Conservation (phyloP, 495 filamentous ascomycete genomes). For the Podospora tetraspora region DNA sequence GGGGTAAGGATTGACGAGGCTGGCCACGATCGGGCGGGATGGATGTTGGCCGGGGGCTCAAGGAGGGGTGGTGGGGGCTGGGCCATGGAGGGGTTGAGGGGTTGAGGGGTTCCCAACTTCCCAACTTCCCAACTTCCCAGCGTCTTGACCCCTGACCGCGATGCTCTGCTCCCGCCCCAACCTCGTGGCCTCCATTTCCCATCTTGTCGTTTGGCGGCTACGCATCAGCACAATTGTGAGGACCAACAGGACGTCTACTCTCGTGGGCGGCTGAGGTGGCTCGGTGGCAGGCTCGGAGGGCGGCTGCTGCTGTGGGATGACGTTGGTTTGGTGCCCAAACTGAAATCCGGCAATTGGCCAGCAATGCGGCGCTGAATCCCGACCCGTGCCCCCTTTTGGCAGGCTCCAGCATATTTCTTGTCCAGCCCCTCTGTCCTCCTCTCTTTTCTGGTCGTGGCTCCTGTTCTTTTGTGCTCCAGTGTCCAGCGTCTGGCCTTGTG, state of each 20-base stretch:
- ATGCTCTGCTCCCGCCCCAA: not conserved
- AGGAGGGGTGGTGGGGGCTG: not conserved
- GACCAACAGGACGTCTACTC: not conserved
- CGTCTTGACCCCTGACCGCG: not conserved
- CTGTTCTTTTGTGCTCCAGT: not conserved
- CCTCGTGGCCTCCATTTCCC: not conserved
- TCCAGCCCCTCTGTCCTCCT: constrained; percentile 11
- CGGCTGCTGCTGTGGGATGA: constrained; percentile 37
- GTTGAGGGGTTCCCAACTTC: not conserved
- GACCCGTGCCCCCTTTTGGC: not conserved
- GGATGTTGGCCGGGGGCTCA: not conserved
- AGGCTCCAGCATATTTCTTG: constrained; percentile 13
- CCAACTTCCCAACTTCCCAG: not conserved
- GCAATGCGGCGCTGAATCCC: constrained; percentile 38
- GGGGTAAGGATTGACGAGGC: not conserved
- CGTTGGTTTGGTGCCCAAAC: constrained; percentile 38
- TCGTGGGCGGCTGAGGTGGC: not conserved
- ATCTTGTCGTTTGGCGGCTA: not conserved
- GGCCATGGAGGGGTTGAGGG: not conserved
- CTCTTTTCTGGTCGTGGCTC: not conserved
- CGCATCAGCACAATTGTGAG: not conserved
- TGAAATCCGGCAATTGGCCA: constrained; percentile 30
- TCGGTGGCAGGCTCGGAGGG: not conserved
- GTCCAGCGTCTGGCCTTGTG: not conserved
- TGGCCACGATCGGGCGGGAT: not conserved